These are phyloP conservation scores for Penicillium lividum DNA, from an alignment of 495 filamentous ascomycete species.

Conservation along the genomic window DNA sequence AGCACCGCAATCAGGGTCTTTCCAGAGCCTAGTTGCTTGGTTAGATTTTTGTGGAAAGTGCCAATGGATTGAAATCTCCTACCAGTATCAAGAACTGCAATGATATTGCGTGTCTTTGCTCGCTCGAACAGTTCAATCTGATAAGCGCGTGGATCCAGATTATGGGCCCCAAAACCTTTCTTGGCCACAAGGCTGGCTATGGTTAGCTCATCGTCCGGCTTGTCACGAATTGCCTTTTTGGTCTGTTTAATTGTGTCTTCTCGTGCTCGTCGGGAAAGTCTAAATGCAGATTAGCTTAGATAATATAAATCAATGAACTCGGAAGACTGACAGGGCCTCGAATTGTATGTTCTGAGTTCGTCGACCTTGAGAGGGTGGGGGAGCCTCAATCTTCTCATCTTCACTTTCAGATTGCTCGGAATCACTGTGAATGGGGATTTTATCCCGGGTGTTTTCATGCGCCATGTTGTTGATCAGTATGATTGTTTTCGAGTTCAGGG, in stretches of 20 bases:
- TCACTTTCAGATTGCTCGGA: slow-evolving; percentile 38
- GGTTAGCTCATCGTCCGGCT: slow-evolving; percentile 33
- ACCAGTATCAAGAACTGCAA: slow-evolving; percentile 96
- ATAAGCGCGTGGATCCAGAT: slow-evolving; percentile 80
- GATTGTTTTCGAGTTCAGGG: background rate
- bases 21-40: slow-evolving; percentile 68
- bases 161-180: slow-evolving; percentile 41
- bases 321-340: slow-evolving; percentile 47
- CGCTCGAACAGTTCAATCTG: slow-evolving; percentile 90
- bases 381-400: slow-evolving; percentile 23
- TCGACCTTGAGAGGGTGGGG: slow-evolving; percentile 46
- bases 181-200: slow-evolving; percentile 46
- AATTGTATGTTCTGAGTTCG: slow-evolving; percentile 56
- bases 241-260: slow-evolving; percentile 32
- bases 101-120: slow-evolving; percentile 83
- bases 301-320: background rate
- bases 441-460: background rate
- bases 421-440: background rate
- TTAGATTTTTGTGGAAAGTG: background rate
- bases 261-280: slow-evolving; percentile 43
- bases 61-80: background rate
- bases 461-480: background rate
- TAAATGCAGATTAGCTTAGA: slow-evolving; percentile 26
- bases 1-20: slow-evolving; percentile 95
- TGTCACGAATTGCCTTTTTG: slow-evolving; percentile 19